Base-by-base conservation (phyloP, 306 rosid genomes). In the Lagenaria siceraria region DNA sequence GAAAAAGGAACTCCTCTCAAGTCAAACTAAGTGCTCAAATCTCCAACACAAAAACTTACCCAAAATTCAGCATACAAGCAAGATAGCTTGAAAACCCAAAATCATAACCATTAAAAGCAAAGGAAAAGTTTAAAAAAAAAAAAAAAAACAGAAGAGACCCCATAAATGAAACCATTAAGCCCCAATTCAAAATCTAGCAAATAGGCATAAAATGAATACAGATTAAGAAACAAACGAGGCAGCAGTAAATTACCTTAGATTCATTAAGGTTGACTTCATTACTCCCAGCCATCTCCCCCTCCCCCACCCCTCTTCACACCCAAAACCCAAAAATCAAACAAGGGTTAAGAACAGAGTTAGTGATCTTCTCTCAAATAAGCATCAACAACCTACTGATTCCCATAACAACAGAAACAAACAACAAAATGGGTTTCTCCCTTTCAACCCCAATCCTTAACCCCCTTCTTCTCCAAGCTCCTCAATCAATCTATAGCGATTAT, bases 231-330 rank as follows among this genome's bases (percentile, higher is more conserved):
- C 21, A 76, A 25, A 14, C 52, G 35, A 42, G 6, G 61, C 22
- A 25, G 4, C 8, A 62, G 35, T n/a, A 31, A 62, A 63, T 46
- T 78, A 78, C 80, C 80, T 62, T 90, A 79, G 92, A 90, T 88
- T 90, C 96, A 83, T 74, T 88, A 58, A 85, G 90, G 88, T 90
- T 90, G 92, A 90, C 90, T 82, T 86, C 92, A 86, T 80, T 86
- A 75, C 87, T 82, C 5, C 92, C 87, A 79, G 96, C 89, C 96
- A 90, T 74, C 70, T 83, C 80, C 49, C 59, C 19, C 18, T 49
- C 46, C 10, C 56, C 21, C 17, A 9, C 24, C 49, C 8, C 11
- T 12, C 40, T 36, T 10, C 58, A 49, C 48, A 52, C 81, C 54
- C 59, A 61, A n/a, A 18, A 51, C 4, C 19, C 62, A 8, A 46